Base-by-base conservation (phyloP, 2,329 filamentous ascomycete species). In the Colletotrichum aenigma region DNA sequence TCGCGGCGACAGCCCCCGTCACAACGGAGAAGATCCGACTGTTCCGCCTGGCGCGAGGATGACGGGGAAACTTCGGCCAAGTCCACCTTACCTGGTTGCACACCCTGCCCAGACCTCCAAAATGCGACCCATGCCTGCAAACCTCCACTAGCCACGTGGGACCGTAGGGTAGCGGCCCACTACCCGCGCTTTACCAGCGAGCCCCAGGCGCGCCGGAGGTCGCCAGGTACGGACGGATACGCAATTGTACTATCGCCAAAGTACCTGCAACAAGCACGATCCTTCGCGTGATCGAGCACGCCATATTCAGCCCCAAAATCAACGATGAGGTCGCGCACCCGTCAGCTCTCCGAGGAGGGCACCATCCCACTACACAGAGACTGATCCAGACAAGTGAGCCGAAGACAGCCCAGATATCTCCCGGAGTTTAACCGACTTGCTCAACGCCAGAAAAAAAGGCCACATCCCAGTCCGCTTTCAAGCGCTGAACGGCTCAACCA, bases 51-150 rank as follows among this genome's bases (percentile, higher is more conserved):
- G 36, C 36, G 15, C 8, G 16, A 1, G 15, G 36, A 43, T 2
- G 2, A 3, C 8, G 16, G 36, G 36, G 36, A 18, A 38, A 43
- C 36, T 43, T 43, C 36, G 36, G 36, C 7, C 36, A 43, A 43
- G 36, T 18, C 36, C 7, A 38, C 36, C 0, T 9, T 18, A 0
- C 7, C 16, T 4, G 7, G 7, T 6, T 16, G 7, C 4, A 8
- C 7, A 43, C 36, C 36, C 16, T 43, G 36, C 0, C 36, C 36
- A 18, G 36, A 43, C 16, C 9, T 43, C 18, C 18, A 1, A 43
- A 2, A 12, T 43, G 9, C 38, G 9, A n/a, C 38, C 38, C 16
- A 43, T 43, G 8, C 36, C 36, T 9, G 1, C 36, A 38, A 18
- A 18, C 7, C 16, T 43, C 36, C 8, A 43, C 3, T 43, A 3